These are phyloP conservation scores for Fragaria vesca DNA, from an alignment of 306 rosid genomes.

Conservation along the genomic window DNA sequence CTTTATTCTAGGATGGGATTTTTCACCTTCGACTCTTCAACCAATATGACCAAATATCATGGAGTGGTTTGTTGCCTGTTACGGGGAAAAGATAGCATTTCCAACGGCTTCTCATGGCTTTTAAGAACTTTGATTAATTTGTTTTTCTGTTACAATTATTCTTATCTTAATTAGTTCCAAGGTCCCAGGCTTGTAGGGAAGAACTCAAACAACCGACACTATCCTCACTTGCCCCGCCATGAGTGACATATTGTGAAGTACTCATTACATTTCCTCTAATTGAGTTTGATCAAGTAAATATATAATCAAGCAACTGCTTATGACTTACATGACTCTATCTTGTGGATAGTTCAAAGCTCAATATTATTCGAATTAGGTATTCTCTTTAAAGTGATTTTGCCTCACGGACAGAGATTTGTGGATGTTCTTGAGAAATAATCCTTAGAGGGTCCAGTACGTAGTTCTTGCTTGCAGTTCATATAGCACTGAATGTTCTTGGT, in stretches of 20 bases:
- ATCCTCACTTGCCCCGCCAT: conserved; percentile 32
- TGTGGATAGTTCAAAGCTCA: neutral
- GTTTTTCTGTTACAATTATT: neutral
- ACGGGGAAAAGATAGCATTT: conserved; percentile 30
- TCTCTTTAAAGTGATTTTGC: too few relatives aligned
- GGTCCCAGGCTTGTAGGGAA: conserved; percentile 38
- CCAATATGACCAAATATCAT: conserved; percentile 31
- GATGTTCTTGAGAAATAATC: neutral
- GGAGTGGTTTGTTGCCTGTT: conserved; percentile 27
- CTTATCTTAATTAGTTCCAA: conserved; percentile 42
- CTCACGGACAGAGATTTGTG: neutral
- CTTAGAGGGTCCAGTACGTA: neutral
- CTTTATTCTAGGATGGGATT: conserved; percentile 41
- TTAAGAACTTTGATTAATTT: conserved; percentile 13
- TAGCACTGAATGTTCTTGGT: conserved; percentile 24
- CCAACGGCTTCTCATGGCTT: conserved; percentile 34
- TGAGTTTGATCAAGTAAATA: neutral
- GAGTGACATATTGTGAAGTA: conserved; percentile 27
- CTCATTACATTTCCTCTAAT: neutral
- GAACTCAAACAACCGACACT: conserved; percentile 61
- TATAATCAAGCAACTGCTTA: neutral
- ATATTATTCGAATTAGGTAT: neutral
- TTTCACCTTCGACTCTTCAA: conserved; percentile 30
- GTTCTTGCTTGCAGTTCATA: conserved; percentile 10
- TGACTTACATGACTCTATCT: neutral